Evolutionary conservation across 179 eudicot genomes (phyloP).

Genomic region (Camellia oleifera): DNA sequence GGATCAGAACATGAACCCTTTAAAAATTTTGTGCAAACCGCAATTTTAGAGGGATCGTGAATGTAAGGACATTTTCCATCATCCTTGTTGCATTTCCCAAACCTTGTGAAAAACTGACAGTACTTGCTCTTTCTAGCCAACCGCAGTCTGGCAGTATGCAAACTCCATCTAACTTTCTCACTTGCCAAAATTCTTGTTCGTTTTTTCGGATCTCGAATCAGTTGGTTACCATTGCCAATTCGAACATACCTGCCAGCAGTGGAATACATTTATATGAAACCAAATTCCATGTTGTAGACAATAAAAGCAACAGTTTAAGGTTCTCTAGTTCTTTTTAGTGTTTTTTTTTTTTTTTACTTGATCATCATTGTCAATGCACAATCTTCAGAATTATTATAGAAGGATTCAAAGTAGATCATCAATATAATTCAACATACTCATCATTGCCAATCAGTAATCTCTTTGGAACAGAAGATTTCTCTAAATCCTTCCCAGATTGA

Average conservation of each 20-base stretch:
- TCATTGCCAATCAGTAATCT: slow-evolving; percentile 78
- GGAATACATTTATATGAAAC: slow-evolving; percentile 4
- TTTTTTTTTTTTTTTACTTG: not conserved
- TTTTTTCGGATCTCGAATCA: slow-evolving; percentile 89
- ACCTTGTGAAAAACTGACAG: slow-evolving; percentile 93
- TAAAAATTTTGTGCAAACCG: slow-evolving; percentile 88
- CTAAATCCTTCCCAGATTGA: slow-evolving; percentile 36
- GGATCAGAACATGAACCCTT: slow-evolving; percentile 72
- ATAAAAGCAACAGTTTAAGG: not conserved
- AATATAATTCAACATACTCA: slow-evolving; percentile 58
- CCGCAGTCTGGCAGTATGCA: slow-evolving; percentile 84
- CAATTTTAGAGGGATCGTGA: slow-evolving; percentile 81
- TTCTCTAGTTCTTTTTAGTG: not conserved
- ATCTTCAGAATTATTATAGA: not conserved
- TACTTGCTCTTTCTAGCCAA: slow-evolving; percentile 77
- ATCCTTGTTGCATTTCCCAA: slow-evolving; percentile 92
- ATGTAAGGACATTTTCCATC: slow-evolving; percentile 91
- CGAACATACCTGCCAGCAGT: slow-evolving; percentile 72
- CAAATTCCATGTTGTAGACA: not conserved
- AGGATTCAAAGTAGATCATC: slow-evolving; percentile 1
- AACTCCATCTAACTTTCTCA: slow-evolving; percentile 96
- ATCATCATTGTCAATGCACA: not conserved
- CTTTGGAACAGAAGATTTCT: slow-evolving; percentile 70
- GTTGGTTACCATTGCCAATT: slow-evolving; percentile 90
- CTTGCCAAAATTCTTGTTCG: slow-evolving; percentile 85